Conservation (phyloP, 441 rosid genomes). For the Pelargonium citronellum region DNA sequence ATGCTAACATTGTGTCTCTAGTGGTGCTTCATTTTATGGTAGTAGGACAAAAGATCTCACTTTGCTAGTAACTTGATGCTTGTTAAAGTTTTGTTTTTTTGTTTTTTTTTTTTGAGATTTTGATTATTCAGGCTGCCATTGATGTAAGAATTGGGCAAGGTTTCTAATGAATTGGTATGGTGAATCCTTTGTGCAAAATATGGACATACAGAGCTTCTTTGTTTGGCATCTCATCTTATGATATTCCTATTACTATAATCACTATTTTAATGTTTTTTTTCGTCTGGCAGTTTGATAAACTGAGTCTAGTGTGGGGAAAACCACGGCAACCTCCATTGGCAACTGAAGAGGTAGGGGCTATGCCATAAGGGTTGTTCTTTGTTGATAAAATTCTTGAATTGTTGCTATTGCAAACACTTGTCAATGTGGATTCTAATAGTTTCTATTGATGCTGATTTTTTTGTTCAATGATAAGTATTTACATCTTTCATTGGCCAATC, state of each 20-base stretch:
- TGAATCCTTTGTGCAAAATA: not conserved
- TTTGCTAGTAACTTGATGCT: not conserved
- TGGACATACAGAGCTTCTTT: not conserved
- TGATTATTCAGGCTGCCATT: not conserved
- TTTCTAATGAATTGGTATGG: not conserved
- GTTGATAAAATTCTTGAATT: slow-evolving; percentile 6
- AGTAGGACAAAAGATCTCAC: not conserved
- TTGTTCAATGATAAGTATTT: slow-evolving; percentile 1
- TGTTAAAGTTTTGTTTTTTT: not conserved
- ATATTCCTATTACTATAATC: not conserved
- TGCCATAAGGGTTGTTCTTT: slow-evolving; percentile 1
- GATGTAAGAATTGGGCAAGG: not conserved
- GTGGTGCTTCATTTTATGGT: not conserved
- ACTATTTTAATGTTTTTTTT: slow-evolving; percentile 13
- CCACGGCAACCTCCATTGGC: slow-evolving; percentile 80
- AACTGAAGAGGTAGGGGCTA: slow-evolving; percentile 54
- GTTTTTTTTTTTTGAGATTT: not conserved
- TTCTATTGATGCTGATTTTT: not conserved
- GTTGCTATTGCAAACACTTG: not conserved
- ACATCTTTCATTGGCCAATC: not conserved
- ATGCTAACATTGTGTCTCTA: not conserved
- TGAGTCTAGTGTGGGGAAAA: slow-evolving; percentile 83
- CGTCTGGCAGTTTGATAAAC: slow-evolving; percentile 68
- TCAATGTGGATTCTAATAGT: not conserved
- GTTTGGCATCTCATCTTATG: not conserved